phyloP scores from a whole-genome alignment of 768 basidiomycete species.

The Leucogyrophana mollusca region DNA sequence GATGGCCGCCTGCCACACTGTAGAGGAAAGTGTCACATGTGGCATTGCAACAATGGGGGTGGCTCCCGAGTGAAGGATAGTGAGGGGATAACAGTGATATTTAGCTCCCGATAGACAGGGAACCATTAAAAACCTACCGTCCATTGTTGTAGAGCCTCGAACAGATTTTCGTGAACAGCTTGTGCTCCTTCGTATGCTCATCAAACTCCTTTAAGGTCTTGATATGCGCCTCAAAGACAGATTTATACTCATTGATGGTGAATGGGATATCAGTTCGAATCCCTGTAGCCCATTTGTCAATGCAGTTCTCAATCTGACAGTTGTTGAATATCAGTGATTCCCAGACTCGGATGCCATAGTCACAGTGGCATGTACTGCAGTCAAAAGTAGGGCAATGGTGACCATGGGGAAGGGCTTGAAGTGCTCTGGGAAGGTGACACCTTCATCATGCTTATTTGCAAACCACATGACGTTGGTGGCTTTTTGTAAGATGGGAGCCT shows the following conservation, averaged over 20 bases:
- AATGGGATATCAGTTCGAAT: slow-evolving; percentile 7
- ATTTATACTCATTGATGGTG: neutral
- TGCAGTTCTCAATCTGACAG: slow-evolving; percentile 11
- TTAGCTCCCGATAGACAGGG: too few relatives aligned
- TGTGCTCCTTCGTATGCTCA: slow-evolving; percentile 1
- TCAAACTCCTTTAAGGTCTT: slow-evolving; percentile 2
- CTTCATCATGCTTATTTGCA: slow-evolving; percentile 17
- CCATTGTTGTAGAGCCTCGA: neutral
- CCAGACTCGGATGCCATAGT: neutral
- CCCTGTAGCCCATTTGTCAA: slow-evolving; percentile 11
- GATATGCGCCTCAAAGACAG: slow-evolving; percentile 3
- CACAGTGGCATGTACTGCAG: neutral
- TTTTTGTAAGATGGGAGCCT: slow-evolving; percentile 18
- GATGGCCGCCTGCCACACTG: too few relatives aligned
- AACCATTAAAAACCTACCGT: neutral
- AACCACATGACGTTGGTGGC: slow-evolving; percentile 20
- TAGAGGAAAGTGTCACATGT: too few relatives aligned
- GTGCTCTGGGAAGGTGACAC: slow-evolving; percentile 8
- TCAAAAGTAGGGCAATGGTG: slow-evolving; percentile 10
- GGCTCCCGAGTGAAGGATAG: too few relatives aligned
- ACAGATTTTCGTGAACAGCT: slow-evolving; percentile 3
- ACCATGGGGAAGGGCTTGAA: slow-evolving; percentile 15
- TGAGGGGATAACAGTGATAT: too few relatives aligned
- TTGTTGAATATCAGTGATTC: too few relatives aligned
- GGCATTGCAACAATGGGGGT: too few relatives aligned